These are phyloP conservation scores for Epichloe scottii DNA, from an alignment of 2,329 filamentous ascomycete genomes.

Conservation along the genomic window DNA sequence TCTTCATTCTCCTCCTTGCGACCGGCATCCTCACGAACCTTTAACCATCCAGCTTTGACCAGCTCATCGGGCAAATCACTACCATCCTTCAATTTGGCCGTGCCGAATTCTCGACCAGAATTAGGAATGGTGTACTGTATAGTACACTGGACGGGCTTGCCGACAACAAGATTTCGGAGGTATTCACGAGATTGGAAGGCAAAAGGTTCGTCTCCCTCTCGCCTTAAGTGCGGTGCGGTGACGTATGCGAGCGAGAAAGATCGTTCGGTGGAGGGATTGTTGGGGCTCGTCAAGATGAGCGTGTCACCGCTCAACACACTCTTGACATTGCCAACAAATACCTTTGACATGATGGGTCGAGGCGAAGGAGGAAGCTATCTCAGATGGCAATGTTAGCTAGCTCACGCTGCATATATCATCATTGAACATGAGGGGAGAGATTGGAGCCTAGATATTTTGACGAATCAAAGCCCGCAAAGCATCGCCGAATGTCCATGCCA, in stretches of 20 bases:
- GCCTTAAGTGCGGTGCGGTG: conserved; percentile 70
- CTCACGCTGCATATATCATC: background rate
- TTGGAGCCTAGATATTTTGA: background rate
- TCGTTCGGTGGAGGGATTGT: conserved; percentile 72
- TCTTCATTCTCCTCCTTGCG: conserved; percentile 80
- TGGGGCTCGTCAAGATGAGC: conserved; percentile 67
- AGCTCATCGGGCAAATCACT: conserved; percentile 67
- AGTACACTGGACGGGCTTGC: conserved; percentile 76
- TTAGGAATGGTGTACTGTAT: conserved; percentile 80
- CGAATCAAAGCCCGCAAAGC: background rate
- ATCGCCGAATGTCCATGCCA: background rate
- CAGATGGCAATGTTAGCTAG: background rate
- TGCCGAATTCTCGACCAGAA: conserved; percentile 78
- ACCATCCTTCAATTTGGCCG: conserved; percentile 63
- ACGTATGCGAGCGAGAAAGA: conserved; percentile 87
- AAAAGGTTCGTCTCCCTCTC: conserved; percentile 84
- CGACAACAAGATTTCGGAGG: conserved; percentile 70
- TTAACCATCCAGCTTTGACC: conserved; percentile 82
- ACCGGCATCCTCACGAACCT: conserved; percentile 86
- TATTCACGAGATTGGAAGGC: conserved; percentile 93
- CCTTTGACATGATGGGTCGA: conserved; percentile 34
- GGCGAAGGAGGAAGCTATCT: conserved; percentile 8
- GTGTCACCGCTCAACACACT: conserved; percentile 91
- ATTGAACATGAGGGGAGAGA: too few relatives aligned
- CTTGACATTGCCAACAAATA: conserved; percentile 68